Conservation (phyloP, 768 basidiomycete species). For the Pholiota conissans region DNA sequence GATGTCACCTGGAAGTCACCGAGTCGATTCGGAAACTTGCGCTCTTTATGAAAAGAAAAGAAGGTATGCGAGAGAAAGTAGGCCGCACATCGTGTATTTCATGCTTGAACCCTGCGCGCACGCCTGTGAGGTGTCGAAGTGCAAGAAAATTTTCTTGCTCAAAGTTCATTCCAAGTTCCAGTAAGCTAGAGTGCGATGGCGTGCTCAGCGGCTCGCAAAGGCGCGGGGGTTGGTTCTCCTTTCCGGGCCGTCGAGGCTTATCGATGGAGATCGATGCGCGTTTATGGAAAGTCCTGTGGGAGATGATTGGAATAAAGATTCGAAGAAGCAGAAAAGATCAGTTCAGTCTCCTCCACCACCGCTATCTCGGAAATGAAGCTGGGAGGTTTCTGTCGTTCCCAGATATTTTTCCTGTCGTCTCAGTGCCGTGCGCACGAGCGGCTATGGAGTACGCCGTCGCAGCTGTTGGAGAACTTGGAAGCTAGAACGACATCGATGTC, state of each 20-base stretch:
- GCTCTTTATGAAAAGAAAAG: neutral
- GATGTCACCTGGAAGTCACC: constrained; percentile 5
- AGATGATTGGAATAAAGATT: neutral
- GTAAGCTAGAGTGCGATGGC: neutral
- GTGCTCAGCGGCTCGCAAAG: neutral
- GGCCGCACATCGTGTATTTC: too few relatives aligned
- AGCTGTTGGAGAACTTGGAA: neutral
- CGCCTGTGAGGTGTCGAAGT: too few relatives aligned
- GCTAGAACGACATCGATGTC: too few relatives aligned
- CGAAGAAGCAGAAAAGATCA: neutral
- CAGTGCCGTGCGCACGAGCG: neutral
- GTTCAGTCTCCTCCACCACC: neutral
- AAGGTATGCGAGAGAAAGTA: neutral
- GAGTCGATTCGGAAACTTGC: neutral
- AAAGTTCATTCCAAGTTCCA: too few relatives aligned
- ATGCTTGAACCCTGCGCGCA: too few relatives aligned
- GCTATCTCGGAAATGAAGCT: neutral
- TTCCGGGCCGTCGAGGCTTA: constrained; percentile 8
- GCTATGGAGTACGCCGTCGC: neutral
- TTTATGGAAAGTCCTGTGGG: constrained; percentile 7
- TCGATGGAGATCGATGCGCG: constrained; percentile 13
- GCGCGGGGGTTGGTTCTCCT: constrained; percentile 2
- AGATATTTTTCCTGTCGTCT: neutral
- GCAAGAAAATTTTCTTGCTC: too few relatives aligned
- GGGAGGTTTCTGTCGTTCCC: neutral